Base-by-base conservation (phyloP, 805 yeast genomes). In the Candida maris region DNA sequence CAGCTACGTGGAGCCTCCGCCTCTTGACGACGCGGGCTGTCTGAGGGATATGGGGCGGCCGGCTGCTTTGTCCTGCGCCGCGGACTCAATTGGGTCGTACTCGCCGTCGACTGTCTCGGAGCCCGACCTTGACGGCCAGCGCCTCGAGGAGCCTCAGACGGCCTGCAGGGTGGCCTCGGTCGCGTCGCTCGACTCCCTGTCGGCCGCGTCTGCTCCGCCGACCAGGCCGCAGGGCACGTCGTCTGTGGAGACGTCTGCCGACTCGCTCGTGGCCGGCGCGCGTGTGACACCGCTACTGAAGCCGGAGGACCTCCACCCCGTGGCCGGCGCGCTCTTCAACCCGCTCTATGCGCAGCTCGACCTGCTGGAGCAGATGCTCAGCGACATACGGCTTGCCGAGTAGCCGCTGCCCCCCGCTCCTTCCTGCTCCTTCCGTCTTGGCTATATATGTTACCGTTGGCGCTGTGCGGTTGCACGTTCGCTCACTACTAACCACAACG, bases 291-390 rank as follows among this genome's bases (percentile, higher is more conserved):
- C n/a, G 10, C 32, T 24, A 6, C 36, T 28, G 5, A 21, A 21
- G 14, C 13, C 37, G 7, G 39, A 29, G 3, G 37, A 38, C 12
- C 30, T 64, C 19, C 76, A 71, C 46, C 73, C 76, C 3, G 57
- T 63, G 4, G 73, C 79, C 6, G 71, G 68, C 31, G 70, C 69
- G 16, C 64, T 79, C 54, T 81, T 79, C 56, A 63, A 71, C 47
- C 84, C 85, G 2, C 65, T 81, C 6, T 62, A 80, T 33, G 67
- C 68, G 17, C 72, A 71, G 45, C 60, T 73, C n/a, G 53, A 52
- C 19, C 41, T 45, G 19, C 40, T 57, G 12, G 62, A 57, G 36
- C 35, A 48, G 31, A 45, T 57, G 58, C 33, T 57, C 27, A 44
- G 43, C 27, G 53, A 52, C 19, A 44, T 46, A 29, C 39, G 44